Conservation (phyloP, 768 basidiomycete genomes). For the Pholiota molesta region DNA sequence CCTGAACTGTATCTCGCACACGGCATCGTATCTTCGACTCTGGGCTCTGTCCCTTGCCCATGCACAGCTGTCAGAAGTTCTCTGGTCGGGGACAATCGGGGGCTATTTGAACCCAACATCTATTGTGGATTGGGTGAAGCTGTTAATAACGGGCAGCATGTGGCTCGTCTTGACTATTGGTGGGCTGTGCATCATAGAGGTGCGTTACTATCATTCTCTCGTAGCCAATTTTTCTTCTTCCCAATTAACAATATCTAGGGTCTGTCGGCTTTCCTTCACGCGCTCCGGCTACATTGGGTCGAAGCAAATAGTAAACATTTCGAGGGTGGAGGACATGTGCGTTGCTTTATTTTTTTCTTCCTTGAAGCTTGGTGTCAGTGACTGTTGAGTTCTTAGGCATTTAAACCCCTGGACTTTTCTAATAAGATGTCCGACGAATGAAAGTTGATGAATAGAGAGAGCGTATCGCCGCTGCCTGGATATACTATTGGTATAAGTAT, state of each 20-base stretch:
- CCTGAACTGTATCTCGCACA: constrained; percentile 97
- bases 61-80: constrained; percentile 97
- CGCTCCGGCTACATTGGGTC: constrained; percentile 96
- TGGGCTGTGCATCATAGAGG: constrained; percentile 95
- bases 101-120: constrained; percentile 61
- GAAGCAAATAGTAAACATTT: constrained; percentile 98
- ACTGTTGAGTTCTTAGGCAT: constrained; percentile 38
- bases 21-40: constrained; percentile 88
- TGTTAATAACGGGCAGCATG: constrained; percentile 53
- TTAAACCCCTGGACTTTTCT: constrained; percentile 52
- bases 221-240: constrained; percentile 8
- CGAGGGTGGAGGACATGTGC: constrained; percentile 85
- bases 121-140: constrained; percentile 57
- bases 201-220: constrained; percentile 44
- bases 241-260: constrained; percentile 53
- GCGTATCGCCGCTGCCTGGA: no score
- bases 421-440: constrained; percentile 40
- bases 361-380: constrained; percentile 23
- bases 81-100: constrained; percentile 88
- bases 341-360: constrained; percentile 36
- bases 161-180: constrained; percentile 83
- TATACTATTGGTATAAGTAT: no score
- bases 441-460: constrained; percentile 7
- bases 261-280: constrained; percentile 94
- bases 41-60: constrained; percentile 99